These are phyloP conservation scores for Mycena galopus DNA, from an alignment of 768 basidiomycete species.

Conservation along the genomic window DNA sequence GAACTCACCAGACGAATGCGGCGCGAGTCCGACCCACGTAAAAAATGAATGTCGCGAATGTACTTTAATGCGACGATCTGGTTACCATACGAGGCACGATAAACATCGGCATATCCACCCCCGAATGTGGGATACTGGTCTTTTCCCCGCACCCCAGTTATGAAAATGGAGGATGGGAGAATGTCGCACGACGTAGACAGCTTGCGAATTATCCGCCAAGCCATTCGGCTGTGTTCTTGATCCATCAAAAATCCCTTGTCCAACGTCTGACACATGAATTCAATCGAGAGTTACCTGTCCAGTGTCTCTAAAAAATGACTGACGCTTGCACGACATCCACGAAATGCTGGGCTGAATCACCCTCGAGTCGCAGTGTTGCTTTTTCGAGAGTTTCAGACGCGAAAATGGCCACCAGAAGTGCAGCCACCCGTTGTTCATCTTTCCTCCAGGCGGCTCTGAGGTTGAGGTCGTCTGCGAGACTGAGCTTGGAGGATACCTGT, in stretches of 20 bases:
- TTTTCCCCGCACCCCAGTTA: too few species aligned
- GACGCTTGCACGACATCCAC: conserved; percentile 17
- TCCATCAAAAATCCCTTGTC: conserved; percentile 1
- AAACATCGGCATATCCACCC: too few species aligned
- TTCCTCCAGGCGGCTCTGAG: not conserved
- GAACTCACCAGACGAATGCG: not conserved
- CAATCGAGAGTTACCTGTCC: not conserved
- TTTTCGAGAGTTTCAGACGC: not conserved
- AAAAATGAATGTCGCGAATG: not conserved
- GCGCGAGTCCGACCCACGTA: not conserved
- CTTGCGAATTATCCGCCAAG: conserved; percentile 27
- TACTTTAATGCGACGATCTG: conserved; percentile 1
- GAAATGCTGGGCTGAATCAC: conserved; percentile 5
- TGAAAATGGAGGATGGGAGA: too few species aligned
- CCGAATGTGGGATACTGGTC: too few species aligned
- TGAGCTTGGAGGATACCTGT: not conserved
- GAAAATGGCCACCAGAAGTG: too few species aligned
- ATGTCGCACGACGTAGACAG: conserved; percentile 31
- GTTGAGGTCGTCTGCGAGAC: not conserved
- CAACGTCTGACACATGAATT: not conserved
- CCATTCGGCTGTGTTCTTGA: conserved; percentile 5
- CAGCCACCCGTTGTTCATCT: conserved; percentile 4
- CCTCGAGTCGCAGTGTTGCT: not conserved
- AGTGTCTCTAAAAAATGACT: not conserved
- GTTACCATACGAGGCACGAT: not conserved